Conservation (phyloP, 2,329 filamentous ascomycete genomes). For the Pezicula rhizophila region DNA sequence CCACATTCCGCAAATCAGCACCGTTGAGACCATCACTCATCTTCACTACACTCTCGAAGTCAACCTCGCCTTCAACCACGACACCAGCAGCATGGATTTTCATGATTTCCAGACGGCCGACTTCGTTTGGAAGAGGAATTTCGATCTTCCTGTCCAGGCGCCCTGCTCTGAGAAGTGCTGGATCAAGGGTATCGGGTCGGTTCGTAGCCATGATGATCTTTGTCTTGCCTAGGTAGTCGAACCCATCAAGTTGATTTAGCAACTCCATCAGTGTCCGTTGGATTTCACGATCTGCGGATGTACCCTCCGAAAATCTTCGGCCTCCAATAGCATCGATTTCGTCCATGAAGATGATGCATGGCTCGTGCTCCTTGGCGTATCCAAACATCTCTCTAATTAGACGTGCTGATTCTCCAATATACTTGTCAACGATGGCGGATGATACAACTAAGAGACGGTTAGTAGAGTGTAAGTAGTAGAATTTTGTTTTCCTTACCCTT, state of each 20-base stretch:
- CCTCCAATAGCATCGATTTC: conserved; percentile 99
- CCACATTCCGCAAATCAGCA: conserved; percentile 93
- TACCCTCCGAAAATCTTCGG: conserved; percentile 92
- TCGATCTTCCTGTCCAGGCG: conserved; percentile 97
- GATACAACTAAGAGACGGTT: conserved; percentile 67
- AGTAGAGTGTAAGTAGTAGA: conserved; percentile 11
- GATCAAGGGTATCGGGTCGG: conserved; percentile 91
- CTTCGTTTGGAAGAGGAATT: conserved; percentile 94
- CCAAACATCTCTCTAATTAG: conserved; percentile 99
- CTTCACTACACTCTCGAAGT: conserved; percentile 99
- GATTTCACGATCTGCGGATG: conserved; percentile 94
- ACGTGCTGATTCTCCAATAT: conserved; percentile 95
- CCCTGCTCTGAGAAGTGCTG: conserved; percentile 84
- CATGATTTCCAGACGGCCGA: conserved; percentile 90
- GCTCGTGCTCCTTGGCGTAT: conserved; percentile 98
- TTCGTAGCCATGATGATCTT: conserved; percentile 99
- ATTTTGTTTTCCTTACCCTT: conserved; percentile 60
- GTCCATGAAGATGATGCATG: conserved; percentile 99
- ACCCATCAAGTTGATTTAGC: conserved; percentile 96
- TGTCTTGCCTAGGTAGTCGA: conserved; percentile 98
- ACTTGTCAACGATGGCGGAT: conserved; percentile 98
- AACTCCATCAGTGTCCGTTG: conserved; percentile 98
- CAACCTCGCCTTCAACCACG: conserved; percentile 86
- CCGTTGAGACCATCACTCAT: conserved; percentile 99
- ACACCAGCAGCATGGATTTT: conserved; percentile 93